A percentile compares a stretch with the other conserved stretches of the same genome.
phyloP scores from a whole-genome alignment of 2,329 filamentous ascomycete species.

The Monosporascus sp. region DNA sequence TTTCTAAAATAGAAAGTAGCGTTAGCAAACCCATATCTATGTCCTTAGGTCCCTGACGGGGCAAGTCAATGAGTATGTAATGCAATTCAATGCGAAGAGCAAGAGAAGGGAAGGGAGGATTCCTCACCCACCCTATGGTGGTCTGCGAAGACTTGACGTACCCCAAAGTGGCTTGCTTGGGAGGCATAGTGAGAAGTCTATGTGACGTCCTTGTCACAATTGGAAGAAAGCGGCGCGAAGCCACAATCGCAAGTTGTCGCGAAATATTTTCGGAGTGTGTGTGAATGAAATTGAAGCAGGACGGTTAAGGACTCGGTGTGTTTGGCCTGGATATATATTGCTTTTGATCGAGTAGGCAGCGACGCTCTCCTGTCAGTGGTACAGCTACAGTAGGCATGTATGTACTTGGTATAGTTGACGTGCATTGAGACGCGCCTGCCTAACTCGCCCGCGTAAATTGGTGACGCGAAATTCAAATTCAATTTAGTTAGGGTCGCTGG shows the following conservation, averaged over 20 bases:
- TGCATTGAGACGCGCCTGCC: background rate
- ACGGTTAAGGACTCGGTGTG: background rate
- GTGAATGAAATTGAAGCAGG: background rate
- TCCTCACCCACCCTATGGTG: slow-evolving; percentile 25
- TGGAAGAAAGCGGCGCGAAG: slow-evolving; percentile 16
- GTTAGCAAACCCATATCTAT: slow-evolving; percentile 6
- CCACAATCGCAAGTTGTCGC: slow-evolving; percentile 14
- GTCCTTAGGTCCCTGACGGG: background rate
- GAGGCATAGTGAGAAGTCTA: slow-evolving; percentile 23
- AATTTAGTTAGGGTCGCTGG: background rate
- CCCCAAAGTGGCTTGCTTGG: slow-evolving; percentile 29
- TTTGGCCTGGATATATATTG: background rate
- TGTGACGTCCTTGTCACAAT: slow-evolving; percentile 19
- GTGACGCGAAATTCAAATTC: background rate
- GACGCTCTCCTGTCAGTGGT: no score
- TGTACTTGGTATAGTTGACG: background rate
- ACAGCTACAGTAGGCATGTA: no score
- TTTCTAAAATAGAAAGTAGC: slow-evolving; percentile 50
- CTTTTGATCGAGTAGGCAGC: background rate
- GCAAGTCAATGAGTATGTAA: background rate
- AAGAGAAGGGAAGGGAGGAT: slow-evolving; percentile 5
- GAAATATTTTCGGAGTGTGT: background rate
- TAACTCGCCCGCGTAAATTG: background rate
- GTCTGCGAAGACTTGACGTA: slow-evolving; percentile 29
- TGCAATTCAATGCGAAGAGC: background rate